Conservation (phyloP, 2,329 filamentous ascomycete species). For the Aureobasidium vineae region DNA sequence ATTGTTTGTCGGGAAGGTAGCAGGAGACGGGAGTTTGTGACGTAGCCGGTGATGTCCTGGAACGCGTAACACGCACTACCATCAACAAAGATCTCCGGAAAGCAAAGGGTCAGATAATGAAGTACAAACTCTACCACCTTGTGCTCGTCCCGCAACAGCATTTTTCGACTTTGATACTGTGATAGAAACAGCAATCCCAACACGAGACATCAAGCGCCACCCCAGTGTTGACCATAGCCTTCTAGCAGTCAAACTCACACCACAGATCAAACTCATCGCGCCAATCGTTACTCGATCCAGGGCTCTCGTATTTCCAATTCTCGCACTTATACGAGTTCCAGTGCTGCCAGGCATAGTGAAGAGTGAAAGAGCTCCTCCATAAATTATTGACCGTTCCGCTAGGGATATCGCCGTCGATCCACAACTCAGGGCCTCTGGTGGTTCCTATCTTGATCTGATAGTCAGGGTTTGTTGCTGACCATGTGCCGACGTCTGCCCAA, state of each 20-base stretch:
- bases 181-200: background rate
- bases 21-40: background rate
- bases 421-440: background rate
- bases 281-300: background rate
- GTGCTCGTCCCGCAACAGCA: background rate
- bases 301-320: slow-evolving; percentile 5
- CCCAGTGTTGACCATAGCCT: slow-evolving; percentile 5
- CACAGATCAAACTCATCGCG: slow-evolving; percentile 11
- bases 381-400: background rate
- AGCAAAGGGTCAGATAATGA: too few relatives aligned
- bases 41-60: slow-evolving; percentile 1
- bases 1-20: background rate
- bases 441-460: slow-evolving; percentile 14
- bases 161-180: background rate
- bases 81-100: too few relatives aligned
- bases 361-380: slow-evolving; percentile 13
- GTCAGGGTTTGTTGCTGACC: background rate
- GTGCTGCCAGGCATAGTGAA: background rate
- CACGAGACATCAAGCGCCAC: background rate
- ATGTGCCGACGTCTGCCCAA: background rate
- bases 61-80: background rate
- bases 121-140: background rate
- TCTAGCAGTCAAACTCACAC: slow-evolving; percentile 20
- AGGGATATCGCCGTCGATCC: background rate
- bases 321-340: slow-evolving; percentile 15